These are phyloP conservation scores for Sporisorium scitamineum DNA, from an alignment of 1,284 basidiomycete species.

Conservation along the genomic window DNA sequence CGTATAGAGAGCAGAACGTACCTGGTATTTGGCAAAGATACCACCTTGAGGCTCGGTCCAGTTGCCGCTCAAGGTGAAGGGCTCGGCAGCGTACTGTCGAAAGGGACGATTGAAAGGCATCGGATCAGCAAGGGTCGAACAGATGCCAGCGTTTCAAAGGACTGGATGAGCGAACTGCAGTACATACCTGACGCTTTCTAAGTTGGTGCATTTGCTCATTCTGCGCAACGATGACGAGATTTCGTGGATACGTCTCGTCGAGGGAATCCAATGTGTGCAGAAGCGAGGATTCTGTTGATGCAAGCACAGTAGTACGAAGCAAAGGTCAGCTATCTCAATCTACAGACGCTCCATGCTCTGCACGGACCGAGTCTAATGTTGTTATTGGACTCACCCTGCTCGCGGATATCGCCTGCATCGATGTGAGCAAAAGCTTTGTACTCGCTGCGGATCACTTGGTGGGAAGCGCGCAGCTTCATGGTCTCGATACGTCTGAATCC, in stretches of 20 bases:
- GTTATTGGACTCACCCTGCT: conserved; percentile 19
- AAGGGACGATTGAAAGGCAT: background rate
- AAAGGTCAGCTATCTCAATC: background rate
- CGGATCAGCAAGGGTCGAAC: background rate
- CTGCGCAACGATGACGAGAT: conserved; percentile 29
- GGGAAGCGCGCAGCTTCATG: background rate
- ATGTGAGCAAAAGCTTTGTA: background rate
- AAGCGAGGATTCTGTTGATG: conserved; percentile 14
- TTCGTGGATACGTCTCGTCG: conserved; percentile 28
- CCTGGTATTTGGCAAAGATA: conserved; percentile 50
- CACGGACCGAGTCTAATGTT: background rate
- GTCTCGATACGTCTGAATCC: background rate
- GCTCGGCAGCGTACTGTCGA: conserved; percentile 12
- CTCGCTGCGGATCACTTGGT: background rate
- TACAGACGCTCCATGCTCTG: background rate
- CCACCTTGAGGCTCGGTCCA: conserved; percentile 50
- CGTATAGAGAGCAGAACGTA: conserved; percentile 5
- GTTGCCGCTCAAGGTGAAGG: conserved; percentile 24
- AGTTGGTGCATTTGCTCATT: conserved; percentile 6
- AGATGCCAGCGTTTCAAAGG: background rate
- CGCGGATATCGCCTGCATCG: conserved; percentile 12
- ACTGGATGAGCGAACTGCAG: background rate
- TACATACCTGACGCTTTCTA: conserved; percentile 43
- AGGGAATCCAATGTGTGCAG: conserved; percentile 19
- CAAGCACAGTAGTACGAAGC: background rate